phyloP scores from a whole-genome alignment of 2,329 filamentous ascomycete species.

The Fusarium tuaranense region DNA sequence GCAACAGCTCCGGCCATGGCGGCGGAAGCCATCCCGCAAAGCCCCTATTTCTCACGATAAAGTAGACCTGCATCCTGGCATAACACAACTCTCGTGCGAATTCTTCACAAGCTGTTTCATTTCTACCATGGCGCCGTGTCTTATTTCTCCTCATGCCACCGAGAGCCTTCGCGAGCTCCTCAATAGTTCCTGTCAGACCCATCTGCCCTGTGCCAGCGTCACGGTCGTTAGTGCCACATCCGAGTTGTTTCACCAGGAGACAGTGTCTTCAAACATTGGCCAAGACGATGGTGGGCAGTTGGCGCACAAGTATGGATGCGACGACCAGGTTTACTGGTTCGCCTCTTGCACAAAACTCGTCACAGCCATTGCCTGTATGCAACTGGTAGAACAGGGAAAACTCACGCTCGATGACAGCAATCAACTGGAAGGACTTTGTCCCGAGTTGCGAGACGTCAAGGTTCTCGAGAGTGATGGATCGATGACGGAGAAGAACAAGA shows the following conservation, averaged over 20 bases:
- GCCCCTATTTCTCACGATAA: too few species aligned
- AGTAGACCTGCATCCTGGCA: too few species aligned
- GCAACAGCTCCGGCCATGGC: not conserved
- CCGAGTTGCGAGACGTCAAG: not conserved
- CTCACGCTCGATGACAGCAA: not conserved
- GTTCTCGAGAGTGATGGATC: not conserved
- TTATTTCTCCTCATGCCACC: not conserved
- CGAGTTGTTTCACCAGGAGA: not conserved
- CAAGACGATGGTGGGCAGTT: not conserved
- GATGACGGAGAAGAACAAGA: not conserved
- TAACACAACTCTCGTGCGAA: too few species aligned
- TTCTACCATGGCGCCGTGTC: not conserved
- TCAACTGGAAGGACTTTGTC: not conserved
- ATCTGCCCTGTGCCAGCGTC: not conserved
- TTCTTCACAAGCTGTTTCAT: too few species aligned
- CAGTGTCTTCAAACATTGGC: not conserved
- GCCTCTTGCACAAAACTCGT: not conserved
- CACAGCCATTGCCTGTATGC: not conserved
- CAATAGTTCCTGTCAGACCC: not conserved
- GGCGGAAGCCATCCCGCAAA: not conserved
- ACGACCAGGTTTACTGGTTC: not conserved
- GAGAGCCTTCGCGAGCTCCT: not conserved
- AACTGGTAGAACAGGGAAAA: not conserved
- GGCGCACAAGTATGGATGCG: not conserved
- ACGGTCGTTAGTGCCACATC: not conserved